Evolutionary conservation across 352 stramenopile species (phyloP), one percentile per base, ranked within the genome.

Genomic region (Saprolegnia parasitica): DNA sequence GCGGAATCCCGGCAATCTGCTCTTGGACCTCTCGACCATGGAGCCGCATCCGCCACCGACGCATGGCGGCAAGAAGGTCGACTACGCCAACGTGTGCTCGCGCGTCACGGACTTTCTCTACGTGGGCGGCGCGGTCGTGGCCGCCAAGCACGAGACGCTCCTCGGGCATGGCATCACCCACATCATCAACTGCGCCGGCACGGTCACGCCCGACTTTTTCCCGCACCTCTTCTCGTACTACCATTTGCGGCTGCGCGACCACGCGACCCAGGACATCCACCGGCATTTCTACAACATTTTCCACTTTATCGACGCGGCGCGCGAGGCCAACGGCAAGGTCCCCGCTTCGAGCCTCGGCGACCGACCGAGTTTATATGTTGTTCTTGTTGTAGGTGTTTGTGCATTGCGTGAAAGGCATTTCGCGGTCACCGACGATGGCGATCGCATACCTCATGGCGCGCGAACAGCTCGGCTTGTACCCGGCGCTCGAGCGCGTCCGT

Each of bases 371-470:
- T 5, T 66, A n/a, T n/a, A n/a, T n/a, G n/a, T n/a, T n/a, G n/a
- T n/a, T n/a, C n/a, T n/a, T n/a, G n/a, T 56, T 1, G 11, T 55
- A 70, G 63, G 79, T 95, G 29, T 93, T 95, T 62, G 77, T 96
- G 64, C 88, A 96, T 60, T 96, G 88, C 65, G 76, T 96, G 5
- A 96, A 96, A 60, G 88, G 88, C 63, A 96, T 96, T 46, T 96
- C 88, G 29, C 77, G 88, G 40, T 96, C 88, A 1, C 88, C 88
- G 20, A 92, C 88, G 1, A 92, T 96, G 78, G 85, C 86, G 11
- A 95, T 96, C 63, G 88, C 86, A 62, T 94, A 96, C 64, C 76
- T 96, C 61, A 95, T 96, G 88, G 93, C 86, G 85, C 83, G 86
- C 77, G 92, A 93, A 72, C 74, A 81, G 23, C 88, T 93, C 45